Evolutionary conservation across 345 rosid genomes (phyloP).

Genomic region (Aquilaria malaccensis): DNA sequence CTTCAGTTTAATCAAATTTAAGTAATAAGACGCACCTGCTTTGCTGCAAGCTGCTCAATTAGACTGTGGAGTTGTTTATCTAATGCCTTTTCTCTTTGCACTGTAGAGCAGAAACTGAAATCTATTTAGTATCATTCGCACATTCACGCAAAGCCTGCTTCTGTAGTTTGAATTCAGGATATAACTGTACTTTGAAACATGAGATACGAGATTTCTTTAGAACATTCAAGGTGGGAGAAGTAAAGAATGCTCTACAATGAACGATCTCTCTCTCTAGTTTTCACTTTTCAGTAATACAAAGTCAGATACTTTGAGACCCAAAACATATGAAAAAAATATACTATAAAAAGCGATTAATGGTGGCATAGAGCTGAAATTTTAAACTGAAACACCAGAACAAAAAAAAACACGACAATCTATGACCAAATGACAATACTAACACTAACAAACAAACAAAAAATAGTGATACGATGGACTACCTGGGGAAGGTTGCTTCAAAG

Average conservation of each 20-base stretch:
- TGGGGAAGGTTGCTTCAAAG: conserved; percentile 76
- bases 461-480: conserved; percentile 31
- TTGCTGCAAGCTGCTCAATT: conserved; percentile 83
- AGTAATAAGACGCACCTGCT: conserved; percentile 50
- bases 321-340: not conserved
- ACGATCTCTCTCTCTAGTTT: not conserved
- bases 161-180: too few relatives aligned
- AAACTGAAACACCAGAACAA: too few relatives aligned
- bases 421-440: not conserved
- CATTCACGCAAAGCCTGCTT: too few relatives aligned
- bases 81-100: conserved; percentile 85
- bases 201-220: too few relatives aligned
- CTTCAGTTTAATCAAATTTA: not conserved
- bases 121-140: conserved; percentile 2
- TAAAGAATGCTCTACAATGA: not conserved
- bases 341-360: not conserved
- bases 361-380: too few relatives aligned
- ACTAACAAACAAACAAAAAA: conserved; percentile 1
- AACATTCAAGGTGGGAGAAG: not conserved
- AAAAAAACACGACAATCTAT: too few relatives aligned
- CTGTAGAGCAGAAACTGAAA: conserved; percentile 27
- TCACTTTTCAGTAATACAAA: not conserved
- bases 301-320: conserved; percentile 6
- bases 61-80: conserved; percentile 87
- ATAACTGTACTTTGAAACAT: too few relatives aligned